Evolutionary conservation across 1,139 yeast species (phyloP), one percentile per base, ranked within the genome.

Genomic region (Candida neerlandica): DNA sequence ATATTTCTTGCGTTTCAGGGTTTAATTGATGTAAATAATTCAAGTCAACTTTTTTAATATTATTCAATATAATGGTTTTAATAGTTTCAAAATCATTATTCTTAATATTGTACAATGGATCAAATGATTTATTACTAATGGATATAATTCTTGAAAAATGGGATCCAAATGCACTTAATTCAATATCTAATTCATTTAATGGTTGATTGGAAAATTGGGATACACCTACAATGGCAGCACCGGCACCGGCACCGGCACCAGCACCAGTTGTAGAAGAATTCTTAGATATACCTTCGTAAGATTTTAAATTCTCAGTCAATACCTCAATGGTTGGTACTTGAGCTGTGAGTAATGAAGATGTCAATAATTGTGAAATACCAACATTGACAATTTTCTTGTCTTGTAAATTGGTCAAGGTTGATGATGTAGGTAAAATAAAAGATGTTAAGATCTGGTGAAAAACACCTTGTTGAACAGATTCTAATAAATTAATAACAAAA

Each of bases 81-180:
- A 76, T 71, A 15, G 67, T 58, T 23, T 55, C 59, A 45, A 59
- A 62, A 54, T 75, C 79, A 47, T 67, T 75, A 56, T 60, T 73
- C 44, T 65, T 66, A 9, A 77, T 56, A 21, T 60, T 71, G 1
- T 84, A 77, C 32, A 84, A 67, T 1, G 97, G 96, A 65, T 94
- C 97, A 57, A 81, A 78, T 5, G 84, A 76, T 54, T 78, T 80
- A 15, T 70, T 68, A 37, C 81, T 75, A 43, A 92, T 84, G 1
- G 89, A 80, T 2, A 80, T 81, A 52, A 94, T 73, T 61, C 81
- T 85, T 44, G 96, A 88, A 66, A 82, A 94, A 46, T 85, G 83
- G 0, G 97, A 86, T 1, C 98, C 98, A 69, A 91, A 94, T 1
- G 95, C 76, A 26, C 81, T 65, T 40, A 85, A 84, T 35, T 85